Evolutionary conservation across 23 red algal species (phyloP).

Genomic region (Gracilariopsis chorda): DNA sequence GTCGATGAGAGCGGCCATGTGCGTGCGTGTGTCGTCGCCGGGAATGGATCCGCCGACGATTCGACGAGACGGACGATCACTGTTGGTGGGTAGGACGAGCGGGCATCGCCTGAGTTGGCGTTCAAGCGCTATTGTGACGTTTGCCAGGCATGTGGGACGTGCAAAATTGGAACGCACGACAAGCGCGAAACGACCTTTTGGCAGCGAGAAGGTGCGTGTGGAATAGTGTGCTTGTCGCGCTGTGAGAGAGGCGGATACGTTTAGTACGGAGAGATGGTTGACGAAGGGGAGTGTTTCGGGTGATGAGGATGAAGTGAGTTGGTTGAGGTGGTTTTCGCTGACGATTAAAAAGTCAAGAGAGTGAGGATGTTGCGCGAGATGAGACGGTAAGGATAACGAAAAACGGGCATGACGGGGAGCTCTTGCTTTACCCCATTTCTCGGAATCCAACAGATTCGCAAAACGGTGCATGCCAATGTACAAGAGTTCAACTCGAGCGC

Average conservation of each 20-base stretch:
- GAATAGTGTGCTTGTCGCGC: background rate
- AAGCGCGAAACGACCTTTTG: background rate
- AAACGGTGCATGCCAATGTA: background rate
- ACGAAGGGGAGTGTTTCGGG: background rate
- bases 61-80: background rate
- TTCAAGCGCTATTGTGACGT: background rate
- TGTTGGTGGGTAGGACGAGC: background rate
- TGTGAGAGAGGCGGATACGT: background rate
- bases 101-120: background rate
- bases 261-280: background rate
- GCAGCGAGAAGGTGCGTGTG: background rate
- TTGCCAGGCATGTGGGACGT: background rate
- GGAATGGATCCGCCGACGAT: conserved; percentile 46
- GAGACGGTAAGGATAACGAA: background rate
- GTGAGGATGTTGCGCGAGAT: background rate
- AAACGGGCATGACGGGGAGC: background rate
- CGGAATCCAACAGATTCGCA: background rate
- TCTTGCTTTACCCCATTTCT: background rate
- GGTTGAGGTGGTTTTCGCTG: background rate
- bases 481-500: too few relatives aligned
- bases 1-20: conserved; percentile 46
- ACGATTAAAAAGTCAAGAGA: conserved; percentile 9
- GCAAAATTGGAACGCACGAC: background rate
- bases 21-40: background rate
- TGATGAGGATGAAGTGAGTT: background rate